phyloP scores from a whole-genome alignment of 2,329 filamentous ascomycete species.

The Colletotrichum gloeosporioides region DNA sequence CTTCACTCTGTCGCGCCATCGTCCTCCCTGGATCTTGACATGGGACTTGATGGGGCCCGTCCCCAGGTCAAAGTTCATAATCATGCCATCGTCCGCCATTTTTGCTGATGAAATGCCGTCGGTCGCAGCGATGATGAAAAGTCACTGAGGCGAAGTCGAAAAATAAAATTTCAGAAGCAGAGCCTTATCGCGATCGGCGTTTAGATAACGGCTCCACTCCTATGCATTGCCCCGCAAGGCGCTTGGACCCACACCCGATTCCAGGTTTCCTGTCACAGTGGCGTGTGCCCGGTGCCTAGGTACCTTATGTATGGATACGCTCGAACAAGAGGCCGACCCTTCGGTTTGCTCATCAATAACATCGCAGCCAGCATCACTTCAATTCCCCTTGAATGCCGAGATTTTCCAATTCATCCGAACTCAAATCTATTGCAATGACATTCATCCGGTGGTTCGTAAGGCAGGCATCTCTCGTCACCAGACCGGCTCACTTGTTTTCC shows the following conservation, averaged over 20 bases:
- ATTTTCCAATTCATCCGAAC: accelerated
- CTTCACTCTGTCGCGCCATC: constrained; percentile 86
- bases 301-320: no score
- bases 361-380: no score
- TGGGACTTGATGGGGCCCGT: constrained; percentile 68
- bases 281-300: no score
- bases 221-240: background rate
- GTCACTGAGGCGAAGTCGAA: background rate
- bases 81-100: constrained; percentile 96
- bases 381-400: no score
- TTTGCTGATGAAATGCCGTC: constrained; percentile 14
- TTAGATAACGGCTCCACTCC: constrained; percentile 9
- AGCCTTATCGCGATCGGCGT: constrained; percentile 15
- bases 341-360: no score
- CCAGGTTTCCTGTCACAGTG: no score
- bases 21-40: constrained; percentile 82
- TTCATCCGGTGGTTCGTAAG: no score
- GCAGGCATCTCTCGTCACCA: background rate
- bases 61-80: constrained; percentile 87
- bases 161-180: constrained; percentile 15
- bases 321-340: no score
- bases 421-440: no score
- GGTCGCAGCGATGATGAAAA: background rate
- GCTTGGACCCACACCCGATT: background rate
- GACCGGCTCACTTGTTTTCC: background rate